Conservation (phyloP, 176 grass and related monocot species). For the Aegilops tauschii region DNA sequence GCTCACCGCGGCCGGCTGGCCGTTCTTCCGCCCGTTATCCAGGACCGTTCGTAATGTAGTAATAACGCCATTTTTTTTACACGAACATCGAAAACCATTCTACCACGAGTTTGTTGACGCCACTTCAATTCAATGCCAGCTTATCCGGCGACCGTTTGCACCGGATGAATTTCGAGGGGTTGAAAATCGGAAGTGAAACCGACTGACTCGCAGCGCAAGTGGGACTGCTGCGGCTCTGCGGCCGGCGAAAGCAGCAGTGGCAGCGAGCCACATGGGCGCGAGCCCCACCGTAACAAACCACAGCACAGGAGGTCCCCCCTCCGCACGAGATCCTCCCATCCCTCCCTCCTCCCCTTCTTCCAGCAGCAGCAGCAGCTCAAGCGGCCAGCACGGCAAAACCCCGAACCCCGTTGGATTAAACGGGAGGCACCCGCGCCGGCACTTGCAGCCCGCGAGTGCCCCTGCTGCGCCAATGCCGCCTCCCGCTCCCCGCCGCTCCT, state of each 20-base stretch:
- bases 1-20: too few relatives aligned
- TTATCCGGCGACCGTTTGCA: background rate
- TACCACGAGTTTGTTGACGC: too few relatives aligned
- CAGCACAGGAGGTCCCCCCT: background rate
- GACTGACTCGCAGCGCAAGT: too few relatives aligned
- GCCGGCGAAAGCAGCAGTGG: background rate
- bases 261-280: slow-evolving; percentile 41
- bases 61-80: too few relatives aligned
- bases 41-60: too few relatives aligned
- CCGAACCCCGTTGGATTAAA: background rate
- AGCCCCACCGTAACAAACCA: background rate
- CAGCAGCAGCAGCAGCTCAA: background rate
- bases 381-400: background rate
- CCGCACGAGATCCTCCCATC: background rate
- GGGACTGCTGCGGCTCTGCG: too few relatives aligned
- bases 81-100: too few relatives aligned
- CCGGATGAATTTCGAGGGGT: background rate
- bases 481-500: background rate
- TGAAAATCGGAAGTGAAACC: too few relatives aligned
- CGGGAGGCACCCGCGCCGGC: background rate
- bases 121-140: background rate
- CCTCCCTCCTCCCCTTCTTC: background rate
- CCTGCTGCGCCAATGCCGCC: slow-evolving; percentile 4
- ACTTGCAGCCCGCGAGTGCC: background rate
- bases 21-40: too few relatives aligned